Evolutionary conservation across 257 asterid species (phyloP), one percentile per base, ranked within the genome.

Genomic region (Ilex asprella): DNA sequence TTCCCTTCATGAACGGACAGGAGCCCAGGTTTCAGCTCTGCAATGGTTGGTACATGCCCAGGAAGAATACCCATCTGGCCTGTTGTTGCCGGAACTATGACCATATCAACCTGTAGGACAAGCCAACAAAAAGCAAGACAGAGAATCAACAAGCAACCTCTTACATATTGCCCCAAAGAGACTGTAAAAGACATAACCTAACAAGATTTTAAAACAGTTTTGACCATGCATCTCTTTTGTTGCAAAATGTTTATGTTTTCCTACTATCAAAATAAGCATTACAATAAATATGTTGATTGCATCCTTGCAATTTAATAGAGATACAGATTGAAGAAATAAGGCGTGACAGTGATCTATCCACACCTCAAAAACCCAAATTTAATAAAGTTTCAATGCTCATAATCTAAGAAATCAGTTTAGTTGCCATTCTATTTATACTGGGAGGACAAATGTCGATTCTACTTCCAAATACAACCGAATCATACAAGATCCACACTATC

Each of bases 11-110:
- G 87, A 21, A 83, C 71, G 21, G 84, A 66, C 30, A 78, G 71
- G 5, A 89, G 52, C 55, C 94, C 83, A 0, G 89, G 78, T 65
- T 86, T 81, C 39, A 89, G 82, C 84, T 86, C 97, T 7, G 95
- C 94, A 68, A 89, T 84, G 14, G 97, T 84, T 6, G 97, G 78
- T 16, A 89, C 97, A 46, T 89, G 97, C 61, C 94, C 92, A 0
- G 97, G 95, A 76, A 89, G 77, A 65, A 89, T 91, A 85, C 94
- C 95, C 97, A 89, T 89, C 64, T 87, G 95, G 64, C 97, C 95
- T 0, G 91, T 84, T 41, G 85, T 72, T 62, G 97, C 94, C 11
- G 97, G 97, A 44, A 89, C 65, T 51, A 84, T 86, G 64, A 81
- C 97, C 97, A 86, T 86, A 75, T 89, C 97, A 67, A 89, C 97